Conservation (phyloP, 208 protist species). For the Wallacemonas sp. region DNA sequence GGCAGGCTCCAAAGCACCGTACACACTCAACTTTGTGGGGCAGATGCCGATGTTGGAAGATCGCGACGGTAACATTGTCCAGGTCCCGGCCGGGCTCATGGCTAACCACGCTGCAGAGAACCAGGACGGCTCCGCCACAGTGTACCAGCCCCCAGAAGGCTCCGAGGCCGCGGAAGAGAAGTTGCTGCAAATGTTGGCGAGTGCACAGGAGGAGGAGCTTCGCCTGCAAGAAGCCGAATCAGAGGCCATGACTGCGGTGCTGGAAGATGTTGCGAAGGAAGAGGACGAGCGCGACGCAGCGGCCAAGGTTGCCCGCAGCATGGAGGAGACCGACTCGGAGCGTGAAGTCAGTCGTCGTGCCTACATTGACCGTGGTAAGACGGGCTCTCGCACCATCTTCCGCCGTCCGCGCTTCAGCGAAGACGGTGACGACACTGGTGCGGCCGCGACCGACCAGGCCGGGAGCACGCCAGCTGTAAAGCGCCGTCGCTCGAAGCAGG, state of each 20-base stretch:
- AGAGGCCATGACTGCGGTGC: constrained; percentile 55
- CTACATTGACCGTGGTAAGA: constrained; percentile 90
- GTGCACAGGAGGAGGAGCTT: constrained; percentile 80
- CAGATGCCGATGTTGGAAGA: constrained; percentile 91
- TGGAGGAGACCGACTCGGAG: constrained; percentile 86
- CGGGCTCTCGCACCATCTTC: constrained; percentile 75
- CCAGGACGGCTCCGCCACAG: constrained; percentile 50
- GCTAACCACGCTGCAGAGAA: constrained; percentile 80
- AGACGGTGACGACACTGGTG: constrained; percentile 20
- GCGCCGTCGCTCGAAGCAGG: constrained; percentile 57
- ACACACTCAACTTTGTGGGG: constrained; percentile 89
- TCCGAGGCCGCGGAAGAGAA: constrained; percentile 62
- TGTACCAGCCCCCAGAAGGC: constrained; percentile 66
- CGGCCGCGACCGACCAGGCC: neutral
- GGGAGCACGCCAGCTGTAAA: constrained; percentile 37
- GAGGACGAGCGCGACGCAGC: constrained; percentile 55
- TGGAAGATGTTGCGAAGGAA: constrained; percentile 77
- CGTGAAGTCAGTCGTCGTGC: constrained; percentile 75
- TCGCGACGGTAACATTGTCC: constrained; percentile 73
- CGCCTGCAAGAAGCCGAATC: constrained; percentile 39
- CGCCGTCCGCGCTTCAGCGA: constrained; percentile 53
- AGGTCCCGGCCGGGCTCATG: constrained; percentile 69
- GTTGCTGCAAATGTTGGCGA: constrained; percentile 80
- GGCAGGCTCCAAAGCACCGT: constrained; percentile 63
- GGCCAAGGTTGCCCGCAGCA: constrained; percentile 72